These are phyloP conservation scores for Thelephora ganbajun DNA, from an alignment of 768 basidiomycete species.

Conservation along the genomic window DNA sequence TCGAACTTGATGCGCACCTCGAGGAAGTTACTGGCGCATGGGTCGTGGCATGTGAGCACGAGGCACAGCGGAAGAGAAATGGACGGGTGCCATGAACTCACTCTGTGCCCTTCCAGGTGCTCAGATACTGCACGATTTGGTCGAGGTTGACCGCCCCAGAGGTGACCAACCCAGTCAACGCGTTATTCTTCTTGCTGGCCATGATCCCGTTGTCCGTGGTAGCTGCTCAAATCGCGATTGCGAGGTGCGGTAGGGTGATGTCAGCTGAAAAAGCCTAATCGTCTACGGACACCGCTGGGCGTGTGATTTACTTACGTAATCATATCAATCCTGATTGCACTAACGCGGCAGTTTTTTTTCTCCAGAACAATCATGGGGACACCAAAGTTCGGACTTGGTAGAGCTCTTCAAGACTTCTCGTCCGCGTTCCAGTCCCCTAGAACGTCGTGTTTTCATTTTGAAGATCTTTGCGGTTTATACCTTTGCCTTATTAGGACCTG, in stretches of 20 bases:
- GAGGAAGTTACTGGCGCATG: slow-evolving; percentile 3
- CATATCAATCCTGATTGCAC: slow-evolving; percentile 9
- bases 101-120: slow-evolving; percentile 84
- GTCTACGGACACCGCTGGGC: slow-evolving; percentile 1
- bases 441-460: slow-evolving; percentile 26
- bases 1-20: not conserved
- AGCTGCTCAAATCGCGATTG: not conserved
- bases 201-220: slow-evolving; percentile 19
- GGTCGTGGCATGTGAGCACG: slow-evolving; percentile 1
- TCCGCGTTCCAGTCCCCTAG: slow-evolving; percentile 92
- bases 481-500: no score
- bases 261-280: not conserved
- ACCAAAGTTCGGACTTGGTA: slow-evolving; percentile 85
- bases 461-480: slow-evolving; percentile 14
- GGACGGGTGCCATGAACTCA: slow-evolving; percentile 27
- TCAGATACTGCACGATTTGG: slow-evolving; percentile 62
- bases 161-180: slow-evolving; percentile 50
- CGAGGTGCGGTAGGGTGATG: not conserved
- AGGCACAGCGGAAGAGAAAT: slow-evolving; percentile 5
- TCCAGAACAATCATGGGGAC: slow-evolving; percentile 69
- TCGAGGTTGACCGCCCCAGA: slow-evolving; percentile 51
- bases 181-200: slow-evolving; percentile 41
- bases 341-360: slow-evolving; percentile 8
- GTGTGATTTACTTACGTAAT: slow-evolving; percentile 34
- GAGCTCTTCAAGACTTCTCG: slow-evolving; percentile 68